These are phyloP conservation scores for Thalassiosira livingstoniorum DNA, from an alignment of 352 stramenopile species.

Conservation along the genomic window DNA sequence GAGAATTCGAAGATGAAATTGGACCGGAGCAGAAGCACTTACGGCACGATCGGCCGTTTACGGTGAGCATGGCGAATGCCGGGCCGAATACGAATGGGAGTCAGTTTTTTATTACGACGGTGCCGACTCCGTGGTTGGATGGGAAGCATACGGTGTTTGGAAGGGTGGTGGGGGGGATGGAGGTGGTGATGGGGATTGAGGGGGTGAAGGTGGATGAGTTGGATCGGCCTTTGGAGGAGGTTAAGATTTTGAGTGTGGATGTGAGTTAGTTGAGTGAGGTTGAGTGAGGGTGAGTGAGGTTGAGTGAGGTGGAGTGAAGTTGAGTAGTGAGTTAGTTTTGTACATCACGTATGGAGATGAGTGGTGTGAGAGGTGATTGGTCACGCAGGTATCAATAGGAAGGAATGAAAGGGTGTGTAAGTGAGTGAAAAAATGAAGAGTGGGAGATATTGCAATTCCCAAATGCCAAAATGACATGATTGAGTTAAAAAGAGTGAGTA, in stretches of 20 bases:
- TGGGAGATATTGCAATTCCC: too few relatives aligned
- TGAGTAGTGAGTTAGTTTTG: too few relatives aligned
- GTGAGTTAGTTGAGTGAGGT: slow-evolving; percentile 71
- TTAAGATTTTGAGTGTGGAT: slow-evolving; percentile 88
- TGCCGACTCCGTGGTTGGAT: slow-evolving; percentile 97
- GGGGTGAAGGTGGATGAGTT: slow-evolving; percentile 87
- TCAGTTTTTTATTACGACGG: slow-evolving; percentile 99
- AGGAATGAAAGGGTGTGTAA: too few relatives aligned
- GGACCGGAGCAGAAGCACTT: slow-evolving; percentile 87
- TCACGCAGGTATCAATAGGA: too few relatives aligned
- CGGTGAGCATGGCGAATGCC: slow-evolving; percentile 98
- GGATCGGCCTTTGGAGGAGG: slow-evolving; percentile 88
- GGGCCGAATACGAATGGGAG: slow-evolving; percentile 85
- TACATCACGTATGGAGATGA: too few relatives aligned
- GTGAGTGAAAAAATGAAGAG: too few relatives aligned
- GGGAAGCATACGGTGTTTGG: slow-evolving; percentile 98
- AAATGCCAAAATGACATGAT: too few relatives aligned
- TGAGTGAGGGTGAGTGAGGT: too few relatives aligned
- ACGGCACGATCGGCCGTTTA: slow-evolving; percentile 93
- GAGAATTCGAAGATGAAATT: slow-evolving; percentile 99
- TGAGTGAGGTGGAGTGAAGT: too few relatives aligned
- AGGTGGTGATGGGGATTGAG: slow-evolving; percentile 88
- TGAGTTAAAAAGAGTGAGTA: too few relatives aligned
- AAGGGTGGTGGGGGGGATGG: slow-evolving; percentile 92
- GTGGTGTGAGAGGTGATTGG: too few relatives aligned